phyloP scores from a whole-genome alignment of 1,284 basidiomycete genomes.

The Boletellus sp. region DNA sequence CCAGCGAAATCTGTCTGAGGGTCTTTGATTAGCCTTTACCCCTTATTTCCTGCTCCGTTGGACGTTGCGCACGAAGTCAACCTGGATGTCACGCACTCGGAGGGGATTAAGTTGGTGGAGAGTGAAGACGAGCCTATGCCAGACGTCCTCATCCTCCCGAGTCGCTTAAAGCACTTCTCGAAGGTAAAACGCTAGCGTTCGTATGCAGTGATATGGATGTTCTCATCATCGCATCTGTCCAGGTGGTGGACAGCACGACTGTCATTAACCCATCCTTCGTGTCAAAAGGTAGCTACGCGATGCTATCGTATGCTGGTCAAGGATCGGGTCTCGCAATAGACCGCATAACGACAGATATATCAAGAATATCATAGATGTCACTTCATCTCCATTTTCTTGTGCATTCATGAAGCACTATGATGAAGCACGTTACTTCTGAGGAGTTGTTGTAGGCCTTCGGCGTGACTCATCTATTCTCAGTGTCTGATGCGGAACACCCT shows the following conservation, averaged over 20 bases:
- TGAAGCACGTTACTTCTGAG: not conserved
- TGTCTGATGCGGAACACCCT: conserved; percentile 62
- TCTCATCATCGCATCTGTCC: not conserved
- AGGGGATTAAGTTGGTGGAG: conserved; percentile 46
- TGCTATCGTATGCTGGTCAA: conserved; percentile 37
- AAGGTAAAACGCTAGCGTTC: conserved; percentile 52
- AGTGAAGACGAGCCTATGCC: conserved; percentile 53
- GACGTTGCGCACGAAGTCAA: conserved; percentile 78
- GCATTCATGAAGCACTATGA: not conserved
- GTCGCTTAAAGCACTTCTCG: conserved; percentile 80
- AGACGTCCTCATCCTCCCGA: conserved; percentile 83
- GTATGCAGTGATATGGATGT: not conserved
- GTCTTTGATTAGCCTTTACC: conserved; percentile 74
- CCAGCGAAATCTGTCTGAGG: conserved; percentile 4
- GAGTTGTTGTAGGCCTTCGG: not conserved
- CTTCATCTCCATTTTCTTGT: not conserved
- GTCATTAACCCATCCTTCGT: conserved; percentile 73
- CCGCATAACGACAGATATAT: conserved; percentile 36
- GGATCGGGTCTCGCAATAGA: conserved; percentile 32
- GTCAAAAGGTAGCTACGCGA: conserved; percentile 54
- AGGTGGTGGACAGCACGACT: conserved; percentile 66
- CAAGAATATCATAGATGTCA: conserved; percentile 21
- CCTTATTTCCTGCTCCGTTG: conserved; percentile 84
- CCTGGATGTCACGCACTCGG: conserved; percentile 78
- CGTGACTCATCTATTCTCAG: conserved; percentile 60